Evolutionary conservation across 2,329 filamentous ascomycete genomes (phyloP).

Genomic region (Aspergillus thermomutatus): DNA sequence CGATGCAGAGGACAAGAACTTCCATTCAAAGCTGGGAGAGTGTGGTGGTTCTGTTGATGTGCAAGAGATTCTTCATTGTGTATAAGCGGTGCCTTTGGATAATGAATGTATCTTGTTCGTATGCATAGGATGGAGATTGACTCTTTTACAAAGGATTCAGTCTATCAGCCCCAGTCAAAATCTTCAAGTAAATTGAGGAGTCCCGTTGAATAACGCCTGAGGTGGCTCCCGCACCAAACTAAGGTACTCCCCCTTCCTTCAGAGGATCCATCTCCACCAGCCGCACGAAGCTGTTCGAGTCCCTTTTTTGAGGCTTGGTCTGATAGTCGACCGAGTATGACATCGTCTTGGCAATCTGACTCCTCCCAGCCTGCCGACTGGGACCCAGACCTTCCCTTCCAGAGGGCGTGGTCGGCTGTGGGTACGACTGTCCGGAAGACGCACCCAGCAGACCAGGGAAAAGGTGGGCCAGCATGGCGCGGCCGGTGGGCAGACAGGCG

Average conservation of each 20-base stretch:
- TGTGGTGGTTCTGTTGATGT: no score
- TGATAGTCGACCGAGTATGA: conserved; percentile 23
- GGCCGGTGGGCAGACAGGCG: conserved; percentile 23
- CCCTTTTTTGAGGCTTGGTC: conserved; percentile 4
- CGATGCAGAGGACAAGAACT: no score
- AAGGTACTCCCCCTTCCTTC: not conserved
- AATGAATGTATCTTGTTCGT: not conserved
- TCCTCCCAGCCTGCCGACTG: conserved; percentile 3
- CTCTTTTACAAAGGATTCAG: no score
- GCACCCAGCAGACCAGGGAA: conserved; percentile 16
- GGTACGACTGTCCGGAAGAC: conserved; percentile 9
- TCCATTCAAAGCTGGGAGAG: no score
- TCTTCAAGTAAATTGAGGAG: not conserved
- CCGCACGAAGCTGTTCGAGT: conserved; percentile 11
- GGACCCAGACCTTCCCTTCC: not conserved
- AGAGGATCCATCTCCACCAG: conserved; percentile 10
- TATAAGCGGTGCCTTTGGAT: not conserved
- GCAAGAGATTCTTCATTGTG: no score
- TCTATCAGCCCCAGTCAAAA: no score
- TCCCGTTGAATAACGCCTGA: not conserved
- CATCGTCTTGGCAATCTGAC: conserved; percentile 23
- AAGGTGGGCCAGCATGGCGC: conserved; percentile 19
- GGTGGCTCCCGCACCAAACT: not conserved
- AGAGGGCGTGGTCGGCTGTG: conserved; percentile 1
- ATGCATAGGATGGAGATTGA: no score